Evolutionary conservation across 129 eudicot genomes (phyloP), one percentile per base, ranked within the genome.

Genomic region (Tanacetum coccineum): DNA sequence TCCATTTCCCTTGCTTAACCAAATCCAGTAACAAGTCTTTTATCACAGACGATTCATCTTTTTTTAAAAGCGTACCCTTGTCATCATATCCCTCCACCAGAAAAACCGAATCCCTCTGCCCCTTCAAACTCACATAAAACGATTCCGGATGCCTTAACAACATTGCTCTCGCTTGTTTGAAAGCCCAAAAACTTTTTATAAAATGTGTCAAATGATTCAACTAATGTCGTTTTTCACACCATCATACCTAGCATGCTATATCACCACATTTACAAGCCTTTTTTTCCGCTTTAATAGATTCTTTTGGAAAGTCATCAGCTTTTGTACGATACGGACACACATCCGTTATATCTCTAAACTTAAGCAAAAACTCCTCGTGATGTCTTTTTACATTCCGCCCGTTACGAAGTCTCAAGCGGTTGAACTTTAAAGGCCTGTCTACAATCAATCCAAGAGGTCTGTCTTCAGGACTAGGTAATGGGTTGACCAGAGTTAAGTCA

Each of bases 201-300:
- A 93, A 89, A 81, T 86, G 95, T 9, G 95, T 93, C 85, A 93
- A 73, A 67, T 93, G 99, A 71, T 93, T n/a, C 99, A 19, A 93
- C 81, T 71, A 93, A 75, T 0, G 96, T 93, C 76, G 88, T 77
- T 79, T 89, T 93, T 78, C 89, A 96, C 49, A 89, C 87, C 50
- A 82, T 84, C 99, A 93, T 84, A 49, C 87, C 92, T 58, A 93
- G 76, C 3, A 89, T 82, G n/a, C 81, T 93, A 96, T 79, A 96
- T 84, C 79, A 93, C 98, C 63, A 86, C 92, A 47, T 83, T n/a
- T 88, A 76, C 99, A 93, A 48, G 96, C 99, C 78, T 96, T 81
- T 78, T 86, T 93, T 77, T 93, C 99, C 4, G 95, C 83, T 69
- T 78, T 78, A 5, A 93, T 17, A 0, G 95, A 84, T 72, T 81